Conservation (phyloP, 305 asterid genomes). For the Fraxinus baroniana region DNA sequence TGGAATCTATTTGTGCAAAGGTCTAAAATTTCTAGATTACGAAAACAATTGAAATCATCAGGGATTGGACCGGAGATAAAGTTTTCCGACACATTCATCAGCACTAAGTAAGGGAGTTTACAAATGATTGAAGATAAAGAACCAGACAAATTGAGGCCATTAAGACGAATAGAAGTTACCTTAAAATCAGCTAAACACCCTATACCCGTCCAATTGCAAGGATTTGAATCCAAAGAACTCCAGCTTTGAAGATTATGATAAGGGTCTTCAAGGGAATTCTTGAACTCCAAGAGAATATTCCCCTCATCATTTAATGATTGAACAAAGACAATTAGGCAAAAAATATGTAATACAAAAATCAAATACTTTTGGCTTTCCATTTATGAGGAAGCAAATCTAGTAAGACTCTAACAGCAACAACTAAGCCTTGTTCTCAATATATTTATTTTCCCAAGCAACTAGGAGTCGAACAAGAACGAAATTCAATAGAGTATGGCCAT, state of each 20-base stretch:
- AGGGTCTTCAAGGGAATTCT: conserved; percentile 51
- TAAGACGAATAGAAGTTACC: conserved; percentile 55
- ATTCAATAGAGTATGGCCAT: background rate
- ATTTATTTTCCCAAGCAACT: background rate
- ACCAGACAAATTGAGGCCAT: conserved; percentile 65
- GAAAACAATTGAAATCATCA: conserved; percentile 40
- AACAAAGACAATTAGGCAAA: conserved; percentile 39
- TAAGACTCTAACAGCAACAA: background rate
- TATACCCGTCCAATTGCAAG: conserved; percentile 81
- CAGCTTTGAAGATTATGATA: conserved; percentile 56
- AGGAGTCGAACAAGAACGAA: background rate
- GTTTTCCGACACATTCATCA: conserved; percentile 57
- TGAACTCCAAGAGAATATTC: conserved; percentile 59
- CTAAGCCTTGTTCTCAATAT: background rate
- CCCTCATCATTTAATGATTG: conserved; percentile 68
- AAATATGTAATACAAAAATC: conserved; percentile 32
- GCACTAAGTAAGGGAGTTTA: conserved; percentile 50
- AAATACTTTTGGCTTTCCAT: conserved; percentile 51
- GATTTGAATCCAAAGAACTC: conserved; percentile 49
- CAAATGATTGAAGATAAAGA: conserved; percentile 57
- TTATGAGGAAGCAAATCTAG: conserved; percentile 11
- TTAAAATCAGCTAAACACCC: conserved; percentile 37
- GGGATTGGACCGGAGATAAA: conserved; percentile 76
- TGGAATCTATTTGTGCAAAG: conserved; percentile 81
- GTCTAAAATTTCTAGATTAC: conserved; percentile 54